These are phyloP conservation scores for Casuarina equisetifolia DNA, from an alignment of 306 rosid species.

Conservation along the genomic window DNA sequence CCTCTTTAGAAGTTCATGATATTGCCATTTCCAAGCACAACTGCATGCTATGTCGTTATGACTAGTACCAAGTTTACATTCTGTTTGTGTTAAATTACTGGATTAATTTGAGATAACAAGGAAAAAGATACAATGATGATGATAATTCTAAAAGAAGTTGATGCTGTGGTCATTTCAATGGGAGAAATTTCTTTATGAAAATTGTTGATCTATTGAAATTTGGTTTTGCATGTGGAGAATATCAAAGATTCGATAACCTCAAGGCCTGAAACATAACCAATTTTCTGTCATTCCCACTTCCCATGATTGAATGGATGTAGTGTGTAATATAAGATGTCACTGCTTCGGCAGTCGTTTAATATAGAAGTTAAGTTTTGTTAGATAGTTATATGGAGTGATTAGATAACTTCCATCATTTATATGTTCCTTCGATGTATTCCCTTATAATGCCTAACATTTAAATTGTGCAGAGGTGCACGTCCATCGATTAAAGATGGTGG, in stretches of 20 bases:
- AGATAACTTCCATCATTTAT: background rate
- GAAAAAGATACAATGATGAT: background rate
- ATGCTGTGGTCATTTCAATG: background rate
- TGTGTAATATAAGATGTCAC: background rate
- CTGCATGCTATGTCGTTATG: background rate
- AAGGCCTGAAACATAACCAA: background rate
- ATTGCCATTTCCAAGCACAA: background rate
- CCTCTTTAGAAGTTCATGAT: background rate
- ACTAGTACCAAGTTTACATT: background rate
- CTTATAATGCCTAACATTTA: slow-evolving; percentile 24
- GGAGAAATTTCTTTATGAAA: background rate
- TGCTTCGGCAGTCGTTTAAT: background rate
- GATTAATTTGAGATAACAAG: background rate
- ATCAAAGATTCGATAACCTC: background rate
- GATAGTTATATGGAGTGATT: background rate
- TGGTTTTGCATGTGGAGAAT: background rate
- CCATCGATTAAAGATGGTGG: slow-evolving; percentile 79
- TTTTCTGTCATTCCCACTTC: background rate
- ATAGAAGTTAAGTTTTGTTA: background rate
- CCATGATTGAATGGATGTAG: background rate
- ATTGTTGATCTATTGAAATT: background rate
- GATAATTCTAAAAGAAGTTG: background rate
- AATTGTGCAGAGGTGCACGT: slow-evolving; percentile 67
- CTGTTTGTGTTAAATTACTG: background rate
- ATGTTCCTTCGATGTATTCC: background rate